Conservation (phyloP, 345 rosid genomes). For the Bruguiera gymnorhiza region DNA sequence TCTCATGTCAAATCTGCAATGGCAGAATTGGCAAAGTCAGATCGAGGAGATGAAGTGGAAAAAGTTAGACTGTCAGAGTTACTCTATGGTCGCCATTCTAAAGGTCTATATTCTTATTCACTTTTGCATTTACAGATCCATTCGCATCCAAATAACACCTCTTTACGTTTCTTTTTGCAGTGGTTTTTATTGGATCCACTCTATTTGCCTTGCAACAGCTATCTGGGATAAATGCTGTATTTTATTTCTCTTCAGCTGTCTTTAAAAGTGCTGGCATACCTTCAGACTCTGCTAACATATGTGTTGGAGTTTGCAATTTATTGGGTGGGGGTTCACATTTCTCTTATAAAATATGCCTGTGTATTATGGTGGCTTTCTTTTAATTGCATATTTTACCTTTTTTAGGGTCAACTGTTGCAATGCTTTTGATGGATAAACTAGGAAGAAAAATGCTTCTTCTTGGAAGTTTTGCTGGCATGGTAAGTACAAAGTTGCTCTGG, state of each 20-base stretch:
- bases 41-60: conserved; percentile 61
- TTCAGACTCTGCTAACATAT: conserved; percentile 74
- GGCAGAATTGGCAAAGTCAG: conserved; percentile 71
- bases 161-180: conserved; percentile 60
- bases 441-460: conserved; percentile 85
- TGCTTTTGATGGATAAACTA: conserved; percentile 84
- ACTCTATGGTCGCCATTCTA: conserved; percentile 62
- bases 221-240: conserved; percentile 93
- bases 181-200: conserved; percentile 87
- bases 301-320: conserved; percentile 78
- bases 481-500: conserved; percentile 25
- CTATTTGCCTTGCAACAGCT: conserved; percentile 97
- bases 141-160: conserved; percentile 31
- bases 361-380: conserved; percentile 13
- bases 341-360: conserved; percentile 9
- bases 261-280: conserved; percentile 90
- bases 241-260: conserved; percentile 92
- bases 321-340: conserved; percentile 44
- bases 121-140: conserved; percentile 1
- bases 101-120: conserved; percentile 42
- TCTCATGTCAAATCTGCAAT: conserved; percentile 66
- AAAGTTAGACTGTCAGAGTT: conserved; percentile 64
- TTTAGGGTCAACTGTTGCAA: conserved; percentile 72
- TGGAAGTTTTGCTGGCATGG: conserved; percentile 93
- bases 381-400: conserved; percentile 19